Evolutionary conservation across 495 filamentous ascomycete genomes (phyloP), one percentile per base, ranked within the genome.

Genomic region (Sabuloglossum arenarium): DNA sequence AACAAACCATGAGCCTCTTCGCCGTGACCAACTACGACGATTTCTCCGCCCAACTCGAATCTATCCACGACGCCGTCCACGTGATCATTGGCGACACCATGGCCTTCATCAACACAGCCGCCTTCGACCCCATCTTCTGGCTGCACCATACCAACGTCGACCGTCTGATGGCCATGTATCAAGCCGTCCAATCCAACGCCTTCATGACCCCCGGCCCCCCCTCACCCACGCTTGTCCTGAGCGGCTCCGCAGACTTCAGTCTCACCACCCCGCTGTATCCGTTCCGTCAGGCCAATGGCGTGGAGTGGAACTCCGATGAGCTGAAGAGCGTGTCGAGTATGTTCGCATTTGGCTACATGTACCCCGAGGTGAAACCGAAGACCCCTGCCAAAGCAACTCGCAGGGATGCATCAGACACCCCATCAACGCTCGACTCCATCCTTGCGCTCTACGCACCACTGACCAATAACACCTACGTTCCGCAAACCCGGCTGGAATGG

Each of bases 361-460:
- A 66, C 59, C 64, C 64, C 2, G 64, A 66, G 31, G 60, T 66
- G 8, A n/a, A n/a, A n/a, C n/a, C n/a, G n/a, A n/a, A n/a, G n/a
- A n/a, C 64, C n/a, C 6, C 42, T 10, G 27, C 56, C 34, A n/a
- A 39, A 47, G 24, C 24, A 51, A 30, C 11, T n/a, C 34, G 34
- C 34, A 8, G 34, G 16, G 16, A 39, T 39, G 34, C 34, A 39
- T n/a, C n/a, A n/a, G n/a, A n/a, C n/a, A n/a, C n/a, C n/a, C n/a
- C n/a, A n/a, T n/a, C n/a, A n/a, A n/a, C n/a, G n/a, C n/a, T n/a
- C n/a, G n/a, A n/a, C n/a, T n/a, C n/a, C n/a, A n/a, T n/a, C n/a
- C n/a, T n/a, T n/a, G n/a, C n/a, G n/a, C n/a, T n/a, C n/a, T n/a
- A n/a, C n/a, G n/a, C n/a, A n/a, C n/a, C n/a, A n/a, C n/a, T n/a